Percentiles rank a stretch among this genome's conserved stretches.
These are phyloP conservation scores for Penicillium aurantiogriseum DNA, from an alignment of 2,329 filamentous ascomycete species.

Conservation along the genomic window DNA sequence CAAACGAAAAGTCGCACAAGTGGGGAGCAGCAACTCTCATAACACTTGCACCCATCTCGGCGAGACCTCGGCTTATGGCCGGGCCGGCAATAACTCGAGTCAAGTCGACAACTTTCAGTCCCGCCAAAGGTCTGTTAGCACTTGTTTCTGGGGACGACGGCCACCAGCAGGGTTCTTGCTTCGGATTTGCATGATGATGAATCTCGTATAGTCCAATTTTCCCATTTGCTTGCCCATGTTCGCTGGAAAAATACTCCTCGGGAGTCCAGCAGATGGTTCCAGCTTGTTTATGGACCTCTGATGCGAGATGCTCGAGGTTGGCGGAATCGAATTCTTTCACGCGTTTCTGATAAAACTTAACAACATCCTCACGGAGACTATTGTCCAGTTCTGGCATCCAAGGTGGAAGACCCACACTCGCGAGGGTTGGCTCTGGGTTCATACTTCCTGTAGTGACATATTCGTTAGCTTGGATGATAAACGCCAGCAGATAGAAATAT, in stretches of 20 bases:
- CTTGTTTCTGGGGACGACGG: no score
- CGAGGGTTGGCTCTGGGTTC: background rate
- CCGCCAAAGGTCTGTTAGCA: no score
- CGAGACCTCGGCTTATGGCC: constrained; percentile 43
- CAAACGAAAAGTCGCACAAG: constrained; percentile 69
- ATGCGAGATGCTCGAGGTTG: no score
- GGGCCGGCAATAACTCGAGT: constrained; percentile 52
- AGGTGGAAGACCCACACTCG: background rate
- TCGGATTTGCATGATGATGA: no score
- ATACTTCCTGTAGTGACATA: background rate
- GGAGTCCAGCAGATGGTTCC: no score
- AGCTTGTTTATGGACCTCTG: no score
- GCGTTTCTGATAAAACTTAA: no score
- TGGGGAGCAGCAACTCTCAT: constrained; percentile 58
- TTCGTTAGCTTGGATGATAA: background rate
- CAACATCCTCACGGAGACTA: background rate
- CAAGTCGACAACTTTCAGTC: constrained; percentile 49
- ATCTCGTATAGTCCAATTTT: no score
- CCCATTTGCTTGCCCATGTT: no score
- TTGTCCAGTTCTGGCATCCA: background rate
- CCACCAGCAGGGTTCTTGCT: no score
- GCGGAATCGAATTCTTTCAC: no score
- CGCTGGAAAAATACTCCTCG: no score
- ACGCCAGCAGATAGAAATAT: background rate
- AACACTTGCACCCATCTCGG: constrained; percentile 45